Percentiles rank a stretch among this genome's conserved stretches.
Evolutionary conservation across 371 early-diverging fungal species (phyloP).

Genomic region (Apophysomyces variabilis): DNA sequence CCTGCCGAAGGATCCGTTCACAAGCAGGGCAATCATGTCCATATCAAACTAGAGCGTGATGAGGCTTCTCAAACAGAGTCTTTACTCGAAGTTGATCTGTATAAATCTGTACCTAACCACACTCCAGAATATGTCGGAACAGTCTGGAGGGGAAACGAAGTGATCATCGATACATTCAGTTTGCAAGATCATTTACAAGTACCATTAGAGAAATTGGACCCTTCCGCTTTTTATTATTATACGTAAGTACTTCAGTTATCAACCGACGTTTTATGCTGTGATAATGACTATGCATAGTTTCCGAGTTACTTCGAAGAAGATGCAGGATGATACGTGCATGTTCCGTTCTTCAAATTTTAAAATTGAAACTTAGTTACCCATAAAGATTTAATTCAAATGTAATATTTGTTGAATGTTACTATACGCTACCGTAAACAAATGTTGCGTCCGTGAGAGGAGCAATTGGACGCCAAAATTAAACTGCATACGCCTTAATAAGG

Average conservation of each 20-base stretch:
- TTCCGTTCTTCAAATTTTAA: too few species aligned
- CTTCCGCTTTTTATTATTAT: conserved; percentile 35
- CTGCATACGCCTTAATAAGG: too few species aligned
- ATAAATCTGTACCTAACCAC: conserved; percentile 15
- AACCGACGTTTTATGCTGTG: too few species aligned
- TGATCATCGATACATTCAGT: background rate
- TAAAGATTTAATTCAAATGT: too few species aligned
- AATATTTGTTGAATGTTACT: too few species aligned
- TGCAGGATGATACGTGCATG: background rate
- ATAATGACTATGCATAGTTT: background rate
- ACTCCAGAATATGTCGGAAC: background rate
- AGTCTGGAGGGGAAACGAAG: too few species aligned
- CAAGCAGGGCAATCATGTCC: conserved; percentile 18
- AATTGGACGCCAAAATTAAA: too few species aligned
- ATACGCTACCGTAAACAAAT: too few species aligned
- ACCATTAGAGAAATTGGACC: conserved; percentile 15
- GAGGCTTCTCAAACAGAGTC: conserved; percentile 31
- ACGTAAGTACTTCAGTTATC: conserved; percentile 14
- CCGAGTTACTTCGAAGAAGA: conserved; percentile 14
- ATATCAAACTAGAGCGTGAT: conserved; percentile 27
- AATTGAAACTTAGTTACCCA: too few species aligned
- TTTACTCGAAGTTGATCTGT: conserved; percentile 29
- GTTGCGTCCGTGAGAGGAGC: too few species aligned
- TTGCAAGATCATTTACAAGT: conserved; percentile 11
- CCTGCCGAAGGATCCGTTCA: conserved; percentile 21